These are phyloP conservation scores for Colletotrichum sp. DNA, from an alignment of 2,329 filamentous ascomycete genomes.

Conservation along the genomic window DNA sequence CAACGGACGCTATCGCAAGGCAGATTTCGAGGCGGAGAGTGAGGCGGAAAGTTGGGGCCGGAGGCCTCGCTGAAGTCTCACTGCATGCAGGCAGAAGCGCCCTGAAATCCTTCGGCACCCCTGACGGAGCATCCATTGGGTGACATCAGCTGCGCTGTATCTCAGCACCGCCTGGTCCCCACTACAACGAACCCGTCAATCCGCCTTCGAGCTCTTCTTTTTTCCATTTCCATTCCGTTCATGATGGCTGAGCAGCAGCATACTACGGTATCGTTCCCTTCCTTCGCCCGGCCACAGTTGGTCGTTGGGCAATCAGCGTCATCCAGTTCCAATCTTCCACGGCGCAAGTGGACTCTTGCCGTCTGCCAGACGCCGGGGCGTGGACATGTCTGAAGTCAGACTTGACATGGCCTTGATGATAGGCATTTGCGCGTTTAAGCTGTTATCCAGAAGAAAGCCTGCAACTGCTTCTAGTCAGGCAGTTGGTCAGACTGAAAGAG, in stretches of 20 bases:
- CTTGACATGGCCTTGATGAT: neutral
- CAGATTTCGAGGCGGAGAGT: slow-evolving; percentile 16
- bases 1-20: neutral
- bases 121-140: neutral
- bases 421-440: neutral
- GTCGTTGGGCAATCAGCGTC: neutral
- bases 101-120: neutral
- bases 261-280: neutral
- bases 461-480: neutral
- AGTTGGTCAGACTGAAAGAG: neutral
- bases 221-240: neutral
- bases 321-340: neutral
- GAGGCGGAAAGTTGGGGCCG: neutral
- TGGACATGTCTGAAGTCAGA: neutral
- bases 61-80: neutral
- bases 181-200: neutral
- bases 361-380: neutral
- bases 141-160: neutral
- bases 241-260: neutral
- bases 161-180: neutral
- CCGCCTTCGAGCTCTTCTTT: neutral
- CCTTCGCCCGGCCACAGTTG: neutral
- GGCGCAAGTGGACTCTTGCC: neutral
- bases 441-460: neutral
- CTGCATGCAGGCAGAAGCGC: neutral